Percentiles rank a stretch among this genome's conserved stretches.
Conservation (phyloP, 225 moss, liverwort and hornwort genomes). For the Physcomitrium patens region DNA sequence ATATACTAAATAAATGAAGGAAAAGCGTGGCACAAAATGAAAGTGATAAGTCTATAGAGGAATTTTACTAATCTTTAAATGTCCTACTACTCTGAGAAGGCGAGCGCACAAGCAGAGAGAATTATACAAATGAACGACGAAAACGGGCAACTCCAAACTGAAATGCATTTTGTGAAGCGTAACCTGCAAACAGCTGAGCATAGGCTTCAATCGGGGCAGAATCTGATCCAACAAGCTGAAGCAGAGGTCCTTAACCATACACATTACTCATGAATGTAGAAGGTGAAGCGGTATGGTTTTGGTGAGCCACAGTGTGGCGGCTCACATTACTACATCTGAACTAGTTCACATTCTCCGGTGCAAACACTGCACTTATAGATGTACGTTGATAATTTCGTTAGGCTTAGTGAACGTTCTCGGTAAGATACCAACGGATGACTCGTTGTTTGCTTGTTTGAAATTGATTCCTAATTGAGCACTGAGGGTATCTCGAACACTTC, state of each 20-base stretch:
- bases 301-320: neutral
- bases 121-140: conserved; percentile 59
- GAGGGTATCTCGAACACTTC: neutral
- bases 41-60: neutral
- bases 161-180: conserved; percentile 58
- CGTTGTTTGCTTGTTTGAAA: conserved; percentile 11
- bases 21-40: neutral
- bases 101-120: conserved; percentile 56
- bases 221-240: conserved; percentile 66
- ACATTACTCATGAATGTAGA: conserved; percentile 1
- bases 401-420: neutral
- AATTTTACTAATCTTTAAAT: conserved; percentile 1
- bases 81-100: conserved; percentile 40
- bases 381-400: neutral
- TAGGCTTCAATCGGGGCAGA: conserved; percentile 62
- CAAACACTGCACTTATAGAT: neutral
- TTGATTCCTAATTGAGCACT: neutral
- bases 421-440: neutral
- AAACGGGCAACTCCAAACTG: conserved; percentile 59
- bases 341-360: neutral
- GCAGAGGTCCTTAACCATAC: conserved; percentile 52
- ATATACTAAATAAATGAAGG: neutral
- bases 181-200: conserved; percentile 62
- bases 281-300: conserved; percentile 5
- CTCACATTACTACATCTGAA: neutral